Conservation (phyloP, 2,329 filamentous ascomycete species). For the Botrytis porri region DNA sequence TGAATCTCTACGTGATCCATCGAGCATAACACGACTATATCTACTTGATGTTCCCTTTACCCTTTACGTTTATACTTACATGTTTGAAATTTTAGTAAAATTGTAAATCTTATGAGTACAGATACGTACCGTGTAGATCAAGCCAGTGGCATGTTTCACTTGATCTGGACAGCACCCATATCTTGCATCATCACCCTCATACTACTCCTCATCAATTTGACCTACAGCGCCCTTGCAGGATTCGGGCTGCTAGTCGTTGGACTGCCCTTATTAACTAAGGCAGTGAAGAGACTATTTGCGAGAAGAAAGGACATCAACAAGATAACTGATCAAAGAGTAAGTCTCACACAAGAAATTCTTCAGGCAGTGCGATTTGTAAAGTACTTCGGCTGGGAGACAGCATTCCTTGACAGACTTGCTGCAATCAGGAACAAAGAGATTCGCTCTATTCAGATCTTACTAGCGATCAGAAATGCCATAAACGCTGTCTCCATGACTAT, state of each 20-base stretch:
- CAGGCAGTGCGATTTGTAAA: conserved; percentile 93
- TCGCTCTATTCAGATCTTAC: conserved; percentile 73
- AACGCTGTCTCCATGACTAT: conserved; percentile 55
- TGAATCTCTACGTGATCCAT: background rate
- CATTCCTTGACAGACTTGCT: conserved; percentile 74
- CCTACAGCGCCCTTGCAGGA: conserved; percentile 84
- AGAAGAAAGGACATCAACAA: conserved; percentile 83
- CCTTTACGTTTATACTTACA: background rate
- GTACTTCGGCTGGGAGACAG: conserved; percentile 91
- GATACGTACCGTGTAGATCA: conserved; percentile 92
- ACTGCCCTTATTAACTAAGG: conserved; percentile 72
- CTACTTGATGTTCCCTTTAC: background rate
- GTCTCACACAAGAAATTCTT: conserved; percentile 87
- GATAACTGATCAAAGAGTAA: conserved; percentile 87
- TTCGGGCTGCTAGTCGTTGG: conserved; percentile 78
- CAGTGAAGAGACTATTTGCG: conserved; percentile 72
- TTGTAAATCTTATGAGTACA: conserved; percentile 82
- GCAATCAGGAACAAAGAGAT: conserved; percentile 76
- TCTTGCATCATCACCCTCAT: conserved; percentile 74
- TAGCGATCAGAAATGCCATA: conserved; percentile 68
- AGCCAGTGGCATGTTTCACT: conserved; percentile 83
- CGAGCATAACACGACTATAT: background rate
- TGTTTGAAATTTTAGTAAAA: background rate
- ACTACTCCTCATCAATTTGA: conserved; percentile 80
- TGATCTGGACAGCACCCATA: conserved; percentile 84